phyloP scores from a whole-genome alignment of 176 grass and related monocot genomes.

The Thalia dealbata region DNA sequence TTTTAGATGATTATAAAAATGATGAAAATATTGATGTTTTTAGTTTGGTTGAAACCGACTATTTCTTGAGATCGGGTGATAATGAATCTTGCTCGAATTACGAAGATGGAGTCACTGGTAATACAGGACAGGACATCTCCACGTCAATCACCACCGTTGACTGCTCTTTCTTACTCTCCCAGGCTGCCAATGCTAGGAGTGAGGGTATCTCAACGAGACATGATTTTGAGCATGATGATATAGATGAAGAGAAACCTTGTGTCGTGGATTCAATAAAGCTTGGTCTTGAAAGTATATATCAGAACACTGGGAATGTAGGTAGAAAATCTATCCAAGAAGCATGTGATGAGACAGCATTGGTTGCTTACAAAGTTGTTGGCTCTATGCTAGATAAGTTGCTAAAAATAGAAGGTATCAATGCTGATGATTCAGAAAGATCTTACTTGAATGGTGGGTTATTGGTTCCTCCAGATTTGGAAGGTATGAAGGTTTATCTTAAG shows the following conservation, averaged over 20 bases:
- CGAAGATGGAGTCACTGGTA: constrained; percentile 5
- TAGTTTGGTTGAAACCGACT: constrained; percentile 23
- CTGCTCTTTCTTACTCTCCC: neutral
- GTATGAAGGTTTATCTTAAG: constrained; percentile 21
- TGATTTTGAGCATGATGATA: constrained; percentile 5
- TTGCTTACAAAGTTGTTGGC: constrained; percentile 43
- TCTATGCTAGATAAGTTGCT: constrained; percentile 42
- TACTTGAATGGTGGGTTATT: constrained; percentile 30
- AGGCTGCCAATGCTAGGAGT: neutral
- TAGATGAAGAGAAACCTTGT: neutral
- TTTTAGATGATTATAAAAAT: constrained; percentile 5
- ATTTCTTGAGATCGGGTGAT: constrained; percentile 16
- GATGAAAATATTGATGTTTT: constrained; percentile 27
- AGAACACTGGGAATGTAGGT: neutral
- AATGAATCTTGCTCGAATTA: constrained; percentile 19
- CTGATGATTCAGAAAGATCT: constrained; percentile 19
- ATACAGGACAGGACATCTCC: constrained; percentile 2
- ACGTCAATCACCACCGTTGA: neutral
- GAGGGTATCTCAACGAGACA: neutral
- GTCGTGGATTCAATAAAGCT: neutral
- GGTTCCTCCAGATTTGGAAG: constrained; percentile 18
- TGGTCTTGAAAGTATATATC: neutral
- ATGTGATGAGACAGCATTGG: constrained; percentile 42
- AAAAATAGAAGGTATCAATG: constrained; percentile 17
- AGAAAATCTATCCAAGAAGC: constrained; percentile 20